Conservation (phyloP, 2,329 filamentous ascomycete genomes). For the Aspergillus carbonarius region DNA sequence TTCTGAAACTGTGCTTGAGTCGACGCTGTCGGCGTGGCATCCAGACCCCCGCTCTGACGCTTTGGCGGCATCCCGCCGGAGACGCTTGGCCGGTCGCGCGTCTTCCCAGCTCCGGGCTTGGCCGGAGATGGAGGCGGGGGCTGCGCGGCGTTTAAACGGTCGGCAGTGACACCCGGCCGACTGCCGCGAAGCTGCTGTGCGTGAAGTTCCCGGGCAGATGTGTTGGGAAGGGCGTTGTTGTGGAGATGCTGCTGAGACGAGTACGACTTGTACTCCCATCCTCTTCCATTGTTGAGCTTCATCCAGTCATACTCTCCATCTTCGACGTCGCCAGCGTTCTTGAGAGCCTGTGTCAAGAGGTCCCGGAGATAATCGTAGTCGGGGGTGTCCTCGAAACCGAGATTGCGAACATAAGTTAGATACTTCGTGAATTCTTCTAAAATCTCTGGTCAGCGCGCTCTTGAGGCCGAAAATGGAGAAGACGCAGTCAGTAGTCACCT, state of each 20-base stretch:
- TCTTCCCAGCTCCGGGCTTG: conserved; percentile 73
- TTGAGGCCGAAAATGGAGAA: background rate
- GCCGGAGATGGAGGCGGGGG: conserved; percentile 83
- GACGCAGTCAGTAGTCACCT: conserved; percentile 45
- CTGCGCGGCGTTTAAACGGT: conserved; percentile 92
- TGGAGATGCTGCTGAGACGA: conserved; percentile 72
- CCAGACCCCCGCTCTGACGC: conserved; percentile 65
- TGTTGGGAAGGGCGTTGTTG: conserved; percentile 73
- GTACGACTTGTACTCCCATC: conserved; percentile 79
- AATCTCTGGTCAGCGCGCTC: conserved; percentile 31
- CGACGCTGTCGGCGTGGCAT: conserved; percentile 83
- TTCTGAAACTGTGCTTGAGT: conserved; percentile 96
- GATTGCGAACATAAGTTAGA: conserved; percentile 92
- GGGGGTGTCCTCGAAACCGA: conserved; percentile 96
- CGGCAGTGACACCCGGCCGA: conserved; percentile 67
- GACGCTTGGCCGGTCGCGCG: conserved; percentile 70
- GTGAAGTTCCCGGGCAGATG: conserved; percentile 82
- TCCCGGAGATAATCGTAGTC: conserved; percentile 98
- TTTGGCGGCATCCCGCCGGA: conserved; percentile 71
- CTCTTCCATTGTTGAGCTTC: conserved; percentile 92
- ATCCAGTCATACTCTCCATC: conserved; percentile 99
- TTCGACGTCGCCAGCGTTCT: conserved; percentile 90
- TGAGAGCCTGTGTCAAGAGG: conserved; percentile 91
- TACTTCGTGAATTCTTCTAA: conserved; percentile 96
- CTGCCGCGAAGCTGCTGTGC: conserved; percentile 62